phyloP scores from a whole-genome alignment of 345 rosid genomes.

The Pelargonium nanum region DNA sequence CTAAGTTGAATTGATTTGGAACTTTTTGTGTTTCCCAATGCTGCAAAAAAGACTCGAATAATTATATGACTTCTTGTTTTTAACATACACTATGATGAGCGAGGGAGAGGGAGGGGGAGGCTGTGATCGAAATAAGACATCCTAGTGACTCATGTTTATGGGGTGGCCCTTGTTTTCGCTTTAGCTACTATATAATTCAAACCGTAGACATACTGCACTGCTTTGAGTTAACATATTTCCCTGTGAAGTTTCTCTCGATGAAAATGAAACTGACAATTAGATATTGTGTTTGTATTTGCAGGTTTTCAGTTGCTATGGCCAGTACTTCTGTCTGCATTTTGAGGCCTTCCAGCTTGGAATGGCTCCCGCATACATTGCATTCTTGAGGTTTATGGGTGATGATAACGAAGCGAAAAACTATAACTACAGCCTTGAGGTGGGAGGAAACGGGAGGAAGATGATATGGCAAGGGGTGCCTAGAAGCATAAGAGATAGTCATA shows the following conservation, averaged over 20 bases:
- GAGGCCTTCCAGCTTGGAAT: slow-evolving; percentile 75
- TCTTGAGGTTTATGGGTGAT: slow-evolving; percentile 73
- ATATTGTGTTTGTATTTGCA: slow-evolving; percentile 10
- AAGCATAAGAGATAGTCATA: slow-evolving; percentile 68
- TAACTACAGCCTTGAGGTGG: slow-evolving; percentile 75
- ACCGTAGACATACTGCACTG: too few relatives aligned
- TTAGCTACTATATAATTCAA: too few relatives aligned
- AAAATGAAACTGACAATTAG: background rate
- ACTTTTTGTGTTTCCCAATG: background rate
- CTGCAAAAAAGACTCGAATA: too few relatives aligned
- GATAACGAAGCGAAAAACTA: slow-evolving; percentile 69
- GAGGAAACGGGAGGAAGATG: slow-evolving; percentile 73
- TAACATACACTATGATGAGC: too few relatives aligned
- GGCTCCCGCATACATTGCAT: slow-evolving; percentile 75
- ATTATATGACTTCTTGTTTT: background rate
- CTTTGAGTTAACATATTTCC: too few relatives aligned
- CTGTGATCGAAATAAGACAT: too few relatives aligned
- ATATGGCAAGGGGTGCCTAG: slow-evolving; percentile 75
- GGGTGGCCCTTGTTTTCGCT: too few relatives aligned
- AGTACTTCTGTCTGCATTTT: slow-evolving; percentile 65
- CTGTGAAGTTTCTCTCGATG: background rate
- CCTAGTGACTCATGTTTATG: too few relatives aligned
- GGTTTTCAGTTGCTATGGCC: slow-evolving; percentile 83
- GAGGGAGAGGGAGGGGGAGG: too few relatives aligned
- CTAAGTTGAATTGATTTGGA: background rate